Conservation (phyloP, 495 filamentous ascomycete species). For the Cenococcum geophilum region DNA sequence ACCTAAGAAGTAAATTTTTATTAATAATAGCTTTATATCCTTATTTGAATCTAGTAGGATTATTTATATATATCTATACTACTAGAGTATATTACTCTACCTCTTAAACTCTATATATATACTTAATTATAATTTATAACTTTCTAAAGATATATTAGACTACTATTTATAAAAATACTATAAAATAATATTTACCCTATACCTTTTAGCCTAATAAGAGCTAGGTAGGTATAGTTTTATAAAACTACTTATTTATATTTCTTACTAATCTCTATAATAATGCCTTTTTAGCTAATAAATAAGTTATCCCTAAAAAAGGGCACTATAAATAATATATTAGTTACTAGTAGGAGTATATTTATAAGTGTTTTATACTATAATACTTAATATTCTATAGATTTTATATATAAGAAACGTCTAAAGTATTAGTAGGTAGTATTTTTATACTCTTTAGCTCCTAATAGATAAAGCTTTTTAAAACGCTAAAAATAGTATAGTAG, state of each 20-base stretch:
- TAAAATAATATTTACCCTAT: constrained; percentile 39
- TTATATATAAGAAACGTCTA: too few relatives aligned
- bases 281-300: constrained; percentile 17
- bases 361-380: too few relatives aligned
- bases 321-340: background rate
- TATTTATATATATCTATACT: constrained; percentile 31
- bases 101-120: constrained; percentile 38
- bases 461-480: background rate
- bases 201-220: constrained; percentile 38
- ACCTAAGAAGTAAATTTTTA: background rate
- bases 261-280: constrained; percentile 9
- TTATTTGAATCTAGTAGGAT: constrained; percentile 27
- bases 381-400: too few relatives aligned
- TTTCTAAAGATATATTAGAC: constrained; percentile 37
- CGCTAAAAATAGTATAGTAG: too few relatives aligned
- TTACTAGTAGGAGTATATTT: too few relatives aligned
- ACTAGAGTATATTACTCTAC: constrained; percentile 20
- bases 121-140: constrained; percentile 49
- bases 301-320: constrained; percentile 10
- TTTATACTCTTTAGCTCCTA: constrained; percentile 5
- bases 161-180: background rate
- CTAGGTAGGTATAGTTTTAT: constrained; percentile 13
- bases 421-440: background rate
- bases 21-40: constrained; percentile 23
- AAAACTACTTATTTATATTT: background rate